Evolutionary conservation across 202 grass and related monocot genomes (phyloP).

Genomic region (Miscanthus sacchariflorus): DNA sequence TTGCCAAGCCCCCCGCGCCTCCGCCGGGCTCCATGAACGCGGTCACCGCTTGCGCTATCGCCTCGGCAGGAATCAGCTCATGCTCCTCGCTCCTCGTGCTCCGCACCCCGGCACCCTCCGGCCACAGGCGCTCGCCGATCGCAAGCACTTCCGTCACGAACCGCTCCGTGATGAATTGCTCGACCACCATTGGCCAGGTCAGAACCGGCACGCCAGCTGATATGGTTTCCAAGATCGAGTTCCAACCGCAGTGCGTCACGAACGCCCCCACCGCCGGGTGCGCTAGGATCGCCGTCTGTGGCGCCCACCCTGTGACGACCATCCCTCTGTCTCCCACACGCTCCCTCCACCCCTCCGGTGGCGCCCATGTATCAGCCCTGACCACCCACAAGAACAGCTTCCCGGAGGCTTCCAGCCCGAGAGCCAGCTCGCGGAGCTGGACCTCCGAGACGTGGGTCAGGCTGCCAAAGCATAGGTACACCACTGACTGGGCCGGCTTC

Average conservation of each 20-base stretch:
- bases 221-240: constrained; percentile 56
- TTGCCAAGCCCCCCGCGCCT: constrained; percentile 31
- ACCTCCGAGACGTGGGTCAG: neutral
- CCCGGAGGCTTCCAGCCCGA: constrained; percentile 32
- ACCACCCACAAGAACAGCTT: constrained; percentile 50
- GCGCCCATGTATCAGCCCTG: neutral
- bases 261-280: constrained; percentile 56
- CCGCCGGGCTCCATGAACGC: constrained; percentile 54
- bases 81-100: constrained; percentile 34
- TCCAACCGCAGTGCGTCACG: constrained; percentile 73
- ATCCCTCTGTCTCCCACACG: constrained; percentile 33
- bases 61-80: constrained; percentile 46
- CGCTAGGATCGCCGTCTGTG: constrained; percentile 49
- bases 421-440: constrained; percentile 51
- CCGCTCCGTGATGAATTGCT: constrained; percentile 78
- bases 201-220: constrained; percentile 59
- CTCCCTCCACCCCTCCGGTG: constrained; percentile 27
- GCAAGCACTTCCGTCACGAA: constrained; percentile 51
- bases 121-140: constrained; percentile 57
- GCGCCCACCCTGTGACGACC: constrained; percentile 39
- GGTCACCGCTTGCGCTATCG: constrained; percentile 42
- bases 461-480: constrained; percentile 52
- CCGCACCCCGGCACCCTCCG: constrained; percentile 16
- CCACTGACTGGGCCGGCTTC: constrained; percentile 28
- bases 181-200: constrained; percentile 80